These are phyloP conservation scores for Chlorella ohadii DNA, from an alignment of 139 green algal genomes.

Conservation along the genomic window DNA sequence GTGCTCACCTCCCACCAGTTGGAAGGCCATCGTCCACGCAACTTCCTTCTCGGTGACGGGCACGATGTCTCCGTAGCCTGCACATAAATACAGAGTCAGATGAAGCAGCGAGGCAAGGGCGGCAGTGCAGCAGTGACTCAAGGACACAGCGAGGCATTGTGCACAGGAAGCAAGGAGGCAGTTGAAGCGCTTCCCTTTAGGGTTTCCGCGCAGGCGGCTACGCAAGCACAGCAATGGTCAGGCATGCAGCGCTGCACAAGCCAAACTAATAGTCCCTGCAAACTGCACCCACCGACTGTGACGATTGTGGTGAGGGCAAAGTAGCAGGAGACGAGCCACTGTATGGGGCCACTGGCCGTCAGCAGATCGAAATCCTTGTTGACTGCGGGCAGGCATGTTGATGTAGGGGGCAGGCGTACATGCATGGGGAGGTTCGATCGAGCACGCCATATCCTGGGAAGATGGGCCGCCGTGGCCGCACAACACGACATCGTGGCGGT, in stretches of 20 bases:
- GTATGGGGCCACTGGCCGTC: not conserved
- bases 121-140: not conserved
- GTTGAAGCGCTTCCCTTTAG: too few relatives aligned
- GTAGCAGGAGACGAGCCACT: conserved; percentile 36
- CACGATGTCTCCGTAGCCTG: conserved; percentile 29
- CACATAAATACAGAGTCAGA: too few relatives aligned
- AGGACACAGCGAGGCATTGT: too few relatives aligned
- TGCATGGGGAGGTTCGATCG: too few relatives aligned
- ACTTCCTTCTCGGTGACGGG: not conserved
- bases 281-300: conserved; percentile 34
- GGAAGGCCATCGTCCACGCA: not conserved
- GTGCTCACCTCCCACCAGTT: conserved; percentile 5
- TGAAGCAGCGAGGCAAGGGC: too few relatives aligned
- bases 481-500: not conserved
- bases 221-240: too few relatives aligned
- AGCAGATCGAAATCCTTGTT: conserved; percentile 21
- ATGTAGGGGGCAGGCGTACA: not conserved
- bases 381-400: not conserved
- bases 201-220: too few relatives aligned
- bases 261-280: too few relatives aligned
- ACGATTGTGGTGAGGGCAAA: conserved; percentile 23
- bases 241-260: too few relatives aligned
- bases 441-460: too few relatives aligned
- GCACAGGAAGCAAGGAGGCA: too few relatives aligned
- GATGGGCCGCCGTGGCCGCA: too few relatives aligned